Base-by-base conservation (phyloP, 345 rosid genomes). In the Bruguiera parviflora region DNA sequence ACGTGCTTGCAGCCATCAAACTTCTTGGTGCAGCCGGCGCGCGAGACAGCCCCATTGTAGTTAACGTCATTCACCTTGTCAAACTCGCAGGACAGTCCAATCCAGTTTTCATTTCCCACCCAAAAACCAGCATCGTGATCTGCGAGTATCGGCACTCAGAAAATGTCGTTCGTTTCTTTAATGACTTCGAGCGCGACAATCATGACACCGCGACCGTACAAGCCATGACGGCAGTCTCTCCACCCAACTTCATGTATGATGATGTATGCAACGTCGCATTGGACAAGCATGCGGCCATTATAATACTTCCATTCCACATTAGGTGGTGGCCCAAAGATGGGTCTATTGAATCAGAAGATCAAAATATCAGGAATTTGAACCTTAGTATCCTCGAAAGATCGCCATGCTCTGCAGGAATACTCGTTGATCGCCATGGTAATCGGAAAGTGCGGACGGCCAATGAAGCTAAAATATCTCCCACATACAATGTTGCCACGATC, bases 281-380 rank as follows among this genome's bases (percentile, higher is more conserved):
- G 9, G 76, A 69, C 31, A 71, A 77, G 7, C 67, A 8, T 0
- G 65, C 79, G 0, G 61, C 70, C 27, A 27, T 82, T 8, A 61
- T 82, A 10, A 20, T 82, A 5, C 83, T 82, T 21, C 88, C 88
- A 6, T 85, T 82, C 60, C 86, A 85, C 61, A 46, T 70, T 15
- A 79, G 63, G 46, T 73, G 80, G 82, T 66, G 33, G 20, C 21
- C 61, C 16, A 56, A 24, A 6, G 78, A 76, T 33, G 82, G 85
- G 21, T 33, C 63, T 0, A 10, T 75, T 4, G 79, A 78, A 66
- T 72, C 65, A 0, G 71, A 78, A 27, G 69, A 69, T 68, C 27
- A 29, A 1, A 21, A 28, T 33, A 58, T 71, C 53, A 72, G 82
- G 62, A 61, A 22, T 6, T 21, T 84, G 19, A 82, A 80, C 32